These are phyloP conservation scores for Cocos nucifera DNA, from an alignment of 176 grass and related monocot species.

Conservation along the genomic window DNA sequence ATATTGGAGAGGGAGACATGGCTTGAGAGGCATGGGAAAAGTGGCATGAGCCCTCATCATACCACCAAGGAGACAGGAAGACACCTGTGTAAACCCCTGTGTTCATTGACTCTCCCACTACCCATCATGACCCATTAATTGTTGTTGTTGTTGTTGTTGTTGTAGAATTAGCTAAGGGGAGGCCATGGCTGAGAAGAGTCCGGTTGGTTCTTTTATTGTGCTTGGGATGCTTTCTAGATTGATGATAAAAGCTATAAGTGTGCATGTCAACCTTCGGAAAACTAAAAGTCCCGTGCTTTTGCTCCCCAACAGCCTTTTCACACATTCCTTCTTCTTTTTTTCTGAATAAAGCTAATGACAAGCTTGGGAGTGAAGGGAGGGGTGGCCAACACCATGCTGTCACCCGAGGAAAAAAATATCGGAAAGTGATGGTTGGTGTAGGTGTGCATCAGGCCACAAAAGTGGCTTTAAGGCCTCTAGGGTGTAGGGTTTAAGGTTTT, in stretches of 20 bases:
- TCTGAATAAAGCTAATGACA: conserved; percentile 75
- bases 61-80: conserved; percentile 32
- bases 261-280: conserved; percentile 75
- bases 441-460: conserved; percentile 73
- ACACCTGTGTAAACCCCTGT: conserved; percentile 36
- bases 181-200: neutral
- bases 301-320: conserved; percentile 20
- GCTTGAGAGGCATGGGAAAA: conserved; percentile 56
- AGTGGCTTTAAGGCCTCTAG: conserved; percentile 64
- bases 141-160: conserved; percentile 15
- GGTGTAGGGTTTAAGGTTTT: conserved; percentile 52
- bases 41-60: conserved; percentile 60
- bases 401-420: conserved; percentile 46
- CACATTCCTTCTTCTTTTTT: conserved; percentile 19
- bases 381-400: conserved; percentile 70
- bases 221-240: conserved; percentile 22
- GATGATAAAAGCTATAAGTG: conserved; percentile 31
- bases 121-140: conserved; percentile 84
- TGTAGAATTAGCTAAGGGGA: neutral
- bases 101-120: conserved; percentile 48
- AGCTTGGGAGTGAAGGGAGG: conserved; percentile 96
- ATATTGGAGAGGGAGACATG: conserved; percentile 20
- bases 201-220: neutral
- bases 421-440: conserved; percentile 50
- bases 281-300: conserved; percentile 34